These are phyloP conservation scores for Hyaloscypha finlandica DNA, from an alignment of 495 filamentous ascomycete species.

Conservation along the genomic window DNA sequence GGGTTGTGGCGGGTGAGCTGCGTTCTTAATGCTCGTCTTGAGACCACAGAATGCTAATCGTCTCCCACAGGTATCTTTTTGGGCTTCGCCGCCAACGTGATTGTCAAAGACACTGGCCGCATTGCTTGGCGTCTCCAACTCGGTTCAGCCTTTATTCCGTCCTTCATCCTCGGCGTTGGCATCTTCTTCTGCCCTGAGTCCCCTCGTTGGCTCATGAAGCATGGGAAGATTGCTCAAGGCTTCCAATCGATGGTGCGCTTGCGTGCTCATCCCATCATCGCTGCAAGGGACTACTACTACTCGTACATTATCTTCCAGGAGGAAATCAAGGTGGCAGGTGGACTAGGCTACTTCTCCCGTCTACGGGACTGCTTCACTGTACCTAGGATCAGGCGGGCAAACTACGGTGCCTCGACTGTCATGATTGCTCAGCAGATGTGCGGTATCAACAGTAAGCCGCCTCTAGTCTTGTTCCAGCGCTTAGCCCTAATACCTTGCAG, in stretches of 20 bases:
- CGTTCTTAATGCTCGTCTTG: not conserved
- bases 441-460: conserved; percentile 46
- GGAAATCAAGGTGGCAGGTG: conserved; percentile 45
- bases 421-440: conserved; percentile 88
- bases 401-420: conserved; percentile 60
- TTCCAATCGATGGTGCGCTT: conserved; percentile 61
- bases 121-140: conserved; percentile 79
- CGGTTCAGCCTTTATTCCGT: conserved; percentile 76
- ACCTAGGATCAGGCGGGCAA: conserved; percentile 60
- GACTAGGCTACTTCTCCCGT: conserved; percentile 50
- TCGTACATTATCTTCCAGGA: conserved; percentile 59
- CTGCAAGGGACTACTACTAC: conserved; percentile 75
- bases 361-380: conserved; percentile 59
- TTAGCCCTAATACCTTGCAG: not conserved
- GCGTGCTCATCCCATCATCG: conserved; percentile 66
- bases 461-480: conserved; percentile 34
- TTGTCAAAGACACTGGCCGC: conserved; percentile 51
- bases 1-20: conserved; percentile 50
- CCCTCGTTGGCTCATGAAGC: conserved; percentile 38
- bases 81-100: conserved; percentile 72
- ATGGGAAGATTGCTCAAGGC: conserved; percentile 58
- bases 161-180: conserved; percentile 62
- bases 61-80: conserved; percentile 54
- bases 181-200: conserved; percentile 78
- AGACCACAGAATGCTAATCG: not conserved